Evolutionary conservation across 345 rosid species (phyloP).

Genomic region (Cardamine occulta): DNA sequence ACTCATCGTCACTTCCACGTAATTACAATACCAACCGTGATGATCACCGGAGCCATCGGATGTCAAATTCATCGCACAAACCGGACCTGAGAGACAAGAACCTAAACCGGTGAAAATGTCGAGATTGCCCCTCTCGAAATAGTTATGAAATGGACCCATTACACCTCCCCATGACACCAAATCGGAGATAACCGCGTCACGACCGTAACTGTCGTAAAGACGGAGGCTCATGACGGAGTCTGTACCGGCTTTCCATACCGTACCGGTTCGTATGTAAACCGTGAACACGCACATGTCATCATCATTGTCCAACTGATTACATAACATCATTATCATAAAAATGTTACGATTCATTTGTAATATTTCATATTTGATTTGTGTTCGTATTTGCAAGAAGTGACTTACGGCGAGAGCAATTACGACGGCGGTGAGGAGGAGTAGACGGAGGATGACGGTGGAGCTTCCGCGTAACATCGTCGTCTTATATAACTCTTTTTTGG

Average conservation of each 20-base stretch:
- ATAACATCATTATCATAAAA: neutral
- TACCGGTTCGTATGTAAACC: constrained; percentile 71
- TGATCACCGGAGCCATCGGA: constrained; percentile 75
- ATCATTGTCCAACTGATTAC: constrained; percentile 30
- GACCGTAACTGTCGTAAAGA: constrained; percentile 58
- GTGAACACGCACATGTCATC: constrained; percentile 68
- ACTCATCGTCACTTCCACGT: constrained; percentile 78
- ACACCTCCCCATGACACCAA: constrained; percentile 83
- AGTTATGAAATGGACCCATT: constrained; percentile 67
- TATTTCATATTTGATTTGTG: neutral
- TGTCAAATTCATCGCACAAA: constrained; percentile 76
- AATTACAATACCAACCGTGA: constrained; percentile 92
- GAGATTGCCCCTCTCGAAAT: constrained; percentile 88
- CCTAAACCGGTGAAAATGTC: constrained; percentile 85
- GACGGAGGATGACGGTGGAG: constrained; percentile 30
- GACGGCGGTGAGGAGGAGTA: constrained; percentile 36
- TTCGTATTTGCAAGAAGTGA: constrained; percentile 3
- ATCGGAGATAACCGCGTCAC: constrained; percentile 45
- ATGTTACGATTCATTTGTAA: neutral
- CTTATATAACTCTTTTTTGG: constrained; percentile 10
- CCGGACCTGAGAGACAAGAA: constrained; percentile 53
- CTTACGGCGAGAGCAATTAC: constrained; percentile 35
- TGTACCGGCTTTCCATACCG: constrained; percentile 80
- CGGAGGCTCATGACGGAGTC: constrained; percentile 66
- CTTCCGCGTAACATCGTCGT: constrained; percentile 29